These are phyloP conservation scores for Trichoderma endophyticum DNA, from an alignment of 2,329 filamentous ascomycete species.

Conservation along the genomic window DNA sequence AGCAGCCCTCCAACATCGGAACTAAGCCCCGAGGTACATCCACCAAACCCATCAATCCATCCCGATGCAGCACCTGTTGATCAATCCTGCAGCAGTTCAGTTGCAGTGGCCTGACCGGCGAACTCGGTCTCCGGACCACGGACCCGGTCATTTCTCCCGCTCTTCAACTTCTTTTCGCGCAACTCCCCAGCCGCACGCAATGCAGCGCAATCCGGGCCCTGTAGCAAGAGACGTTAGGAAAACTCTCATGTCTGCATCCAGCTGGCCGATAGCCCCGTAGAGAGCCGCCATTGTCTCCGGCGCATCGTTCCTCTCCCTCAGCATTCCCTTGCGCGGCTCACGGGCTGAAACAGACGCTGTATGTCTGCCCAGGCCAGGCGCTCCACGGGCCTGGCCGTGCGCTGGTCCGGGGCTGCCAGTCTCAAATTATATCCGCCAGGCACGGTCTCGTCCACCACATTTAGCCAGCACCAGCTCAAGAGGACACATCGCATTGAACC, in stretches of 20 bases:
- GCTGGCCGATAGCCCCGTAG: not conserved
- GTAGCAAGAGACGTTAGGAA: not conserved
- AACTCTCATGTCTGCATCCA: not conserved
- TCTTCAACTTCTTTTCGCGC: not conserved
- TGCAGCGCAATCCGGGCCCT: not conserved
- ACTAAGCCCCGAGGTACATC: not conserved
- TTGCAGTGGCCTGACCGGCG: slow-evolving; percentile 14
- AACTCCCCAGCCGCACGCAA: not conserved
- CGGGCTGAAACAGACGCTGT: slow-evolving; percentile 7
- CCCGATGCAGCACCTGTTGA: not conserved
- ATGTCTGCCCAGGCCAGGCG: slow-evolving; percentile 25
- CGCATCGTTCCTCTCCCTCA: not conserved
- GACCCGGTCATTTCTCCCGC: slow-evolving; percentile 4
- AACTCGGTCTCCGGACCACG: slow-evolving; percentile 16
- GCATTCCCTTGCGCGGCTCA: not conserved
- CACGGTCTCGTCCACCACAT: not conserved
- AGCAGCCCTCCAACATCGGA: not conserved
- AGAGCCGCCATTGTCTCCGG: not conserved
- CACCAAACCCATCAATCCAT: not conserved
- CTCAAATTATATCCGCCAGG: not conserved
- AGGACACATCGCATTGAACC: slow-evolving; percentile 20
- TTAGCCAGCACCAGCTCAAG: slow-evolving; percentile 5
- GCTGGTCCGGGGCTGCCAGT: slow-evolving; percentile 26
- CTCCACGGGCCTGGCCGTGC: slow-evolving; percentile 31
- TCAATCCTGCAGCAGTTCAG: not conserved